These are phyloP conservation scores for Fusarium sp. DNA, from an alignment of 2,329 filamentous ascomycete genomes.

Conservation along the genomic window DNA sequence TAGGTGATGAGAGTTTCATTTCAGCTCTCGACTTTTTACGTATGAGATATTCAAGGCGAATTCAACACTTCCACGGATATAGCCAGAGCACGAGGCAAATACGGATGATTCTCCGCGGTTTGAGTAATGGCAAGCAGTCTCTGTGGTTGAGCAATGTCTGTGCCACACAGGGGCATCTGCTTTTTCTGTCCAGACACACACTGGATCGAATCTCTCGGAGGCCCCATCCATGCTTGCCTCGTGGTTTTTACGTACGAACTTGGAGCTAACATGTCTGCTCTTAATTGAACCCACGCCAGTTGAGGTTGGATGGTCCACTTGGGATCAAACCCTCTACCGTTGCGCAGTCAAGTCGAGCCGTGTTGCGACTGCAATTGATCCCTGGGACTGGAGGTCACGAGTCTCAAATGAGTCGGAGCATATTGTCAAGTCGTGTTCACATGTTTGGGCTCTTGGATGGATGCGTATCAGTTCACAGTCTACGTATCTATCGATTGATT, in stretches of 20 bases:
- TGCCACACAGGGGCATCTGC: constrained; percentile 17
- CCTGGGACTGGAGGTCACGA: constrained; percentile 14
- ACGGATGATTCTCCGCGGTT: not conserved
- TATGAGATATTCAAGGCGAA: constrained; percentile 20
- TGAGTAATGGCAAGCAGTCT: constrained; percentile 5
- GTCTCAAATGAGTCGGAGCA: constrained; percentile 3
- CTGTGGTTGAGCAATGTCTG: constrained; percentile 12
- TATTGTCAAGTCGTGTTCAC: constrained; percentile 2
- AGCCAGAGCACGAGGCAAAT: not conserved
- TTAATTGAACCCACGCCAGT: constrained; percentile 2
- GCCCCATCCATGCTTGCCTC: constrained; percentile 33
- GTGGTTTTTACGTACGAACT: constrained; percentile 22
- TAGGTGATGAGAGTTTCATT: constrained; percentile 1
- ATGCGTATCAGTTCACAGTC: not conserved
- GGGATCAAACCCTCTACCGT: not conserved
- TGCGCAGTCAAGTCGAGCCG: not conserved
- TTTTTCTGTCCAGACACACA: constrained; percentile 12
- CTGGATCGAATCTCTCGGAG: constrained; percentile 3
- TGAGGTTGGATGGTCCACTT: constrained; percentile 6
- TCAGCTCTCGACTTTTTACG: constrained; percentile 18
- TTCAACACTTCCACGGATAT: not conserved
- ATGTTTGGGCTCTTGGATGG: constrained; percentile 1
- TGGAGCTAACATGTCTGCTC: constrained; percentile 7
- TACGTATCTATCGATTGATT: not conserved
- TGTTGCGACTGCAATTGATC: not conserved